Conservation (phyloP, 805 yeast genomes). For the Starmerella gropengiesseri region DNA sequence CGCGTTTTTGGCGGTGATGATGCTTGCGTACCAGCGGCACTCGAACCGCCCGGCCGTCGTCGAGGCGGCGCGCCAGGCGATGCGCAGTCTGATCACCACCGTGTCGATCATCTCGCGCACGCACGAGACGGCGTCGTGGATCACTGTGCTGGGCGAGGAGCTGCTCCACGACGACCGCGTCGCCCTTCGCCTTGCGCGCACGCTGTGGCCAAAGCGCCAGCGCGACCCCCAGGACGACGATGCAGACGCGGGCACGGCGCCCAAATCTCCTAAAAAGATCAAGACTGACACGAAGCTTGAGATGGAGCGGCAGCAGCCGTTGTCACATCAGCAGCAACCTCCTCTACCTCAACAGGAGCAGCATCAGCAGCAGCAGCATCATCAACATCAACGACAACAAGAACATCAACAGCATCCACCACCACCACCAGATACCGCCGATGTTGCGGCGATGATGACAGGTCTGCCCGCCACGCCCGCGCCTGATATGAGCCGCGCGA, state of each 20-base stretch:
- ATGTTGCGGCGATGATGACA: too few relatives aligned
- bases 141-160: constrained; percentile 7
- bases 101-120: constrained; percentile 22
- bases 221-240: constrained; percentile 2
- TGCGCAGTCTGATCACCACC: constrained; percentile 30
- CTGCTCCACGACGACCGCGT: constrained; percentile 6
- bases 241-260: background rate
- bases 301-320: too few relatives aligned
- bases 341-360: background rate
- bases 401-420: background rate
- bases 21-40: constrained; percentile 59
- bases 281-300: too few relatives aligned
- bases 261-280: background rate
- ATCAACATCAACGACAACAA: background rate
- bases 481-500: too few relatives aligned
- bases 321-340: too few relatives aligned
- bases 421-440: background rate
- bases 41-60: constrained; percentile 31
- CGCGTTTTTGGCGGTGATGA: constrained; percentile 52
- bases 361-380: background rate
- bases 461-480: too few relatives aligned
- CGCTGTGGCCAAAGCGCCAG: constrained; percentile 6
- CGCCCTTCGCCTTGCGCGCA: constrained; percentile 3
- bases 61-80: constrained; percentile 32
- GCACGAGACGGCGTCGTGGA: constrained; percentile 17